Conservation (phyloP, 108 stramenopile genomes). For the Skeletonema potamos region DNA sequence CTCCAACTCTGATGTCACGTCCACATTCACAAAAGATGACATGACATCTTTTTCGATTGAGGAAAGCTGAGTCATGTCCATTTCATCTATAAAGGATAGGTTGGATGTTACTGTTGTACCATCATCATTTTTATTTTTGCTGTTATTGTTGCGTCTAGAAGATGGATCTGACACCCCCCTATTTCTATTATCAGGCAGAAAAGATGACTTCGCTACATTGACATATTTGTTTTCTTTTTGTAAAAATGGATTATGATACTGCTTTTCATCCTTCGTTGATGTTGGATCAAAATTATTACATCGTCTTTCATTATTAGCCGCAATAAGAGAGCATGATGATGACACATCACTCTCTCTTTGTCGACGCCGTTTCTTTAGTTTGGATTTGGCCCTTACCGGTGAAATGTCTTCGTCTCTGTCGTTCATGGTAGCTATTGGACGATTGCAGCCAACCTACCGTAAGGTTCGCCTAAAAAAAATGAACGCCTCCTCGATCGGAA, state of each 20-base stretch:
- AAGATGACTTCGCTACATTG: neutral
- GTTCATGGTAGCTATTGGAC: neutral
- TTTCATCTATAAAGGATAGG: neutral
- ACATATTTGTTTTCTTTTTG: neutral
- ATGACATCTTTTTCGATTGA: neutral
- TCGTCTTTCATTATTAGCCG: neutral
- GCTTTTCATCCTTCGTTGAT: neutral
- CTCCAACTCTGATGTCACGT: neutral
- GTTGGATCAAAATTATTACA: neutral
- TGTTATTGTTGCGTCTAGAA: neutral
- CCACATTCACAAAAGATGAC: neutral
- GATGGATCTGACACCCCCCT: neutral
- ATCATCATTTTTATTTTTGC: neutral
- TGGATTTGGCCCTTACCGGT: neutral
- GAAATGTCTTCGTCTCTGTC: neutral
- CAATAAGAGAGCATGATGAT: neutral
- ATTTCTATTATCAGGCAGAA: neutral
- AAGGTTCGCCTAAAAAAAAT: no score
- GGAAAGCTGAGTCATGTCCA: neutral
- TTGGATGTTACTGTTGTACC: neutral
- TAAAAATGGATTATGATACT: neutral
- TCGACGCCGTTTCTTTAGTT: neutral
- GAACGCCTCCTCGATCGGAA: no score
- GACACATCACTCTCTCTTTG: neutral
- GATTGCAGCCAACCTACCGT: no score